Base-by-base conservation (phyloP, 106 monocot species). In the Dactylorhiza incarnata region DNA sequence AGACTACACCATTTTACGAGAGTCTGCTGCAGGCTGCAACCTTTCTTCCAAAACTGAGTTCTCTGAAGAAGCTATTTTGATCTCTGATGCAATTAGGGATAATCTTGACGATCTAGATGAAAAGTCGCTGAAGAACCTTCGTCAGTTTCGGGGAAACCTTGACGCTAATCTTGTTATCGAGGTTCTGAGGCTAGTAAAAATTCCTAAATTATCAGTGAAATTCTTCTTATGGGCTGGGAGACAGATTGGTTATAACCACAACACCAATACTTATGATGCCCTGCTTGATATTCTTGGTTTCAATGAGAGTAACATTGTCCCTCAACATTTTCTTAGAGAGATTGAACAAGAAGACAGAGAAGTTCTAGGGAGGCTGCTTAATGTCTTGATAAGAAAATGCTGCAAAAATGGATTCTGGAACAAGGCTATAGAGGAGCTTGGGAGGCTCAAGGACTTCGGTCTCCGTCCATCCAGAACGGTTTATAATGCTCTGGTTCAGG, bases 151-250 rank as follows among this genome's bases (percentile, higher is more conserved):
- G 61, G 85, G 63, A n/a, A 91, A 85, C 26, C 45, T 99, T 72
- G 76, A 84, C 14, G 84, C 83, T 43, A 49, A 73, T 4, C 37
- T 99, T 51, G 91, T 94, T 63, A 68, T 88, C 22, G 89, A 86
- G 20, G 97, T 94, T 22, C 66, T 99, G 45, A 84, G 55, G 24
- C 79, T 84, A 13, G 56, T 91, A 14, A 78, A 83, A 26, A 68
- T 68, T 43, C 86, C 88, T 1, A 81, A 89, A 72, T 76, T 86
- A 70, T 86, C 82, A 26, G 78, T 87, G 25, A 88, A 73, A 71
- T 99, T 99, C 83, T 99, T 99, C 82, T 83, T 83, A 45, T 99
- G 94, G 97, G 87, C 97, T 25, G 90, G 87, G 43, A 66, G 85
- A 23, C 97, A 99, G 80, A 91, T 99, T 72, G 97, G 97, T 20